Evolutionary conservation across 306 rosid species (phyloP).

Genomic region (Vigna nakashimae): DNA sequence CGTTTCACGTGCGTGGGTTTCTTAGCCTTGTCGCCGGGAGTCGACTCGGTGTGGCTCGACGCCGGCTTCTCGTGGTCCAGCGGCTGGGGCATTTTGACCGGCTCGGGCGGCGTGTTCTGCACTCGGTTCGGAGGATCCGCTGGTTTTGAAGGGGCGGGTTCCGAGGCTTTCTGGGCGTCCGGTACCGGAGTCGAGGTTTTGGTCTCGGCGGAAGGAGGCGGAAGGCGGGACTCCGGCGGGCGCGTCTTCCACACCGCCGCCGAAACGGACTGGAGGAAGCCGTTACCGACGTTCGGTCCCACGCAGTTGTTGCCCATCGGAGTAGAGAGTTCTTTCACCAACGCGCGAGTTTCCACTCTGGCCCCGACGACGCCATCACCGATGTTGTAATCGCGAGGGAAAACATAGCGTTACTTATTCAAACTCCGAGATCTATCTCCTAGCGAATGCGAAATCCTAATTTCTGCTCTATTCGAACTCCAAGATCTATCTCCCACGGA

Average conservation of each 20-base stretch:
- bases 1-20: conserved; percentile 72
- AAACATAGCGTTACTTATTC: conserved; percentile 14
- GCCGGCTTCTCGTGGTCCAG: conserved; percentile 15
- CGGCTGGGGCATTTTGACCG: conserved; percentile 54
- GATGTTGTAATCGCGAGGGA: neutral
- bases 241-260: conserved; percentile 75
- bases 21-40: conserved; percentile 35
- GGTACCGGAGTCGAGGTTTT: conserved; percentile 11
- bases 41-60: conserved; percentile 3
- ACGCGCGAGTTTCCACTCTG: conserved; percentile 43
- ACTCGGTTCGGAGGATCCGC: conserved; percentile 45
- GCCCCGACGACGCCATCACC: conserved; percentile 51
- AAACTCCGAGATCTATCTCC: conserved; percentile 29
- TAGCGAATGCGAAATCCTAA: conserved; percentile 35
- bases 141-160: neutral
- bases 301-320: conserved; percentile 95
- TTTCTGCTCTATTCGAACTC: neutral
- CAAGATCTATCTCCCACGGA: conserved; percentile 1
- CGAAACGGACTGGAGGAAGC: conserved; percentile 76
- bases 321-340: conserved; percentile 37
- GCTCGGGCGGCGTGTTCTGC: conserved; percentile 73
- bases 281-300: conserved; percentile 71
- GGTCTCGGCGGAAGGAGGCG: conserved; percentile 55
- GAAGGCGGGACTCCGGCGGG: conserved; percentile 72
- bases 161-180: neutral